Conservation (phyloP, 176 grass and related monocot species). For the Dendrocalamus sinicus region DNA sequence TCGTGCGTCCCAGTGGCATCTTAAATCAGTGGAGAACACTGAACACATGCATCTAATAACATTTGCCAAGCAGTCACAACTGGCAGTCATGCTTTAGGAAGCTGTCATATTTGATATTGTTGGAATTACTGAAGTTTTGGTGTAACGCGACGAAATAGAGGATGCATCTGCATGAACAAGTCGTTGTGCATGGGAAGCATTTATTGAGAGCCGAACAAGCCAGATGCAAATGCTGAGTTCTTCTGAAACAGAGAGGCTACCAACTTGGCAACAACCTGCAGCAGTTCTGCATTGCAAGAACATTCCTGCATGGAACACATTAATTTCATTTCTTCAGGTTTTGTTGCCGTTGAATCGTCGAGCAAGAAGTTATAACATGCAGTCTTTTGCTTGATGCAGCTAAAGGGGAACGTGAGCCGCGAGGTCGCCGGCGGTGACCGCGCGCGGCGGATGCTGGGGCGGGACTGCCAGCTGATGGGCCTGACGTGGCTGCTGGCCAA, state of each 20-base stretch:
- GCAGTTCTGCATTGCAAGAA: constrained; percentile 15
- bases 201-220: constrained; percentile 22
- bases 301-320: constrained; percentile 47
- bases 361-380: not conserved
- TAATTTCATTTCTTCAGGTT: constrained; percentile 45
- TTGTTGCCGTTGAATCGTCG: not conserved
- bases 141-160: not conserved
- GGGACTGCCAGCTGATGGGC: constrained; percentile 99
- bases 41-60: not conserved
- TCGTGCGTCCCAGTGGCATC: constrained; percentile 38
- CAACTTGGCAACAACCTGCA: constrained; percentile 31
- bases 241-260: constrained; percentile 20
- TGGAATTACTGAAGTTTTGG: not conserved
- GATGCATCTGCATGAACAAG: constrained; percentile 6
- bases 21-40: not conserved
- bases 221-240: not conserved
- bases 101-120: not conserved
- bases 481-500: constrained; percentile 91
- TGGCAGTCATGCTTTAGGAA: not conserved
- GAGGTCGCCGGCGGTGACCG: constrained; percentile 61
- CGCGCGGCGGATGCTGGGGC: constrained; percentile 75
- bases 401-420: constrained; percentile 61
- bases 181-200: constrained; percentile 57
- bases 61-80: not conserved
- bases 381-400: constrained; percentile 41